Evolutionary conservation across 208 protist species (phyloP), one percentile per base, ranked within the genome.

Genomic region (Pavlovales sp.): DNA sequence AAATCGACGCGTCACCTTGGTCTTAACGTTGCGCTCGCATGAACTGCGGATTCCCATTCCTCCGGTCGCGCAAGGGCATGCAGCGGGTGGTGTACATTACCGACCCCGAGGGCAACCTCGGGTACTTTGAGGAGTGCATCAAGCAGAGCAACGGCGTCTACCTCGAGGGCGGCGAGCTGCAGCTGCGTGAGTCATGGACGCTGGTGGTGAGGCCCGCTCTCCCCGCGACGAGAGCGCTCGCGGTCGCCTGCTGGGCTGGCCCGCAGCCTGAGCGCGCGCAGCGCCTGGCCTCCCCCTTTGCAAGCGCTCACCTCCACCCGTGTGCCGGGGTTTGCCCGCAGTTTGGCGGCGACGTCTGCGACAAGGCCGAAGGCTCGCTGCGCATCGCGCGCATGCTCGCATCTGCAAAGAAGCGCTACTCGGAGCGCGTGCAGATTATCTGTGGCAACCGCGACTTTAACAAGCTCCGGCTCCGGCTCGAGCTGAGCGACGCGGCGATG

Each of bases 21-120:
- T n/a, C n/a, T n/a, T n/a, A n/a, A n/a, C n/a, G n/a, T n/a, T n/a
- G n/a, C n/a, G n/a, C n/a, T n/a, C n/a, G n/a, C n/a, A n/a, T n/a
- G n/a, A n/a, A n/a, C n/a, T n/a, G n/a, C n/a, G n/a, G n/a, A n/a
- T n/a, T n/a, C n/a, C n/a, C n/a, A n/a, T n/a, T n/a, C n/a, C n/a
- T n/a, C n/a, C n/a, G n/a, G n/a, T n/a, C n/a, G n/a, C n/a, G n/a
- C n/a, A n/a, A n/a, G n/a, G n/a, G n/a, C n/a, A n/a, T n/a, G n/a
- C n/a, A n/a, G 57, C 57, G 34, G 11, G 75, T 86, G 37, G 26
- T 34, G 4, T 86, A 71, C 57, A 2, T 90, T 18, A 90, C 89
- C 42, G 89, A 90, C 41, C 83, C 88, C 1, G 89, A 90, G 85
- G 89, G 89, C 42, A 90, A 90, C 67, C 39, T 57, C 32, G 89